Evolutionary conservation across 495 filamentous ascomycete genomes (phyloP).

Genomic region (Talaromyces nanjingensis): DNA sequence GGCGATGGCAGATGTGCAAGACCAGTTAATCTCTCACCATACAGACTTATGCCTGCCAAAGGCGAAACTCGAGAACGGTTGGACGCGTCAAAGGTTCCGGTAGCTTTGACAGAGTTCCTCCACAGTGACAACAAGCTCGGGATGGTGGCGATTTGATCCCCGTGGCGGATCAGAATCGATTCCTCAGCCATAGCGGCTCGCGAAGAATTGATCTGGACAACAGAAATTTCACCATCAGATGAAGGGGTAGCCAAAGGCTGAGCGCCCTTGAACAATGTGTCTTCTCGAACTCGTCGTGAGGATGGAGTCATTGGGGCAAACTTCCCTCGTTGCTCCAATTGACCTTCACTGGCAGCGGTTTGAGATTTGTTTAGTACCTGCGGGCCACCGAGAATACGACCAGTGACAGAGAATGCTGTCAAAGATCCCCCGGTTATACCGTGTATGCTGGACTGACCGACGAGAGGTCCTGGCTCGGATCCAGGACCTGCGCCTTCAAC

Average conservation of each 20-base stretch:
- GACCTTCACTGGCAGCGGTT: conserved; percentile 28
- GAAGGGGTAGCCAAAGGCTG: conserved; percentile 24
- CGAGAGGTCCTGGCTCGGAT: conserved; percentile 43
- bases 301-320: conserved; percentile 83
- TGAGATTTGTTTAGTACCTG: conserved; percentile 23
- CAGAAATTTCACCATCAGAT: conserved; percentile 57
- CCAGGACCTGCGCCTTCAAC: conserved; percentile 59
- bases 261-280: conserved; percentile 44
- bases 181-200: conserved; percentile 51
- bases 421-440: conserved; percentile 59
- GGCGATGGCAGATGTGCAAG: conserved; percentile 46
- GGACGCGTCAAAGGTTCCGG: conserved; percentile 47
- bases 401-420: conserved; percentile 61
- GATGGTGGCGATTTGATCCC: conserved; percentile 53
- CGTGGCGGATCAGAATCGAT: conserved; percentile 60
- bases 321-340: conserved; percentile 37
- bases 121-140: conserved; percentile 61
- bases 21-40: conserved; percentile 59
- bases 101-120: conserved; percentile 54
- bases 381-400: conserved; percentile 48
- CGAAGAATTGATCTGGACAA: conserved; percentile 41
- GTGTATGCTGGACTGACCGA: conserved; percentile 46
- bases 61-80: conserved; percentile 37
- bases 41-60: conserved; percentile 46
- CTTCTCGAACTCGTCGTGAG: conserved; percentile 56